Evolutionary conservation across 768 basidiomycete genomes (phyloP).

Genomic region (Tubosaeta sp.): DNA sequence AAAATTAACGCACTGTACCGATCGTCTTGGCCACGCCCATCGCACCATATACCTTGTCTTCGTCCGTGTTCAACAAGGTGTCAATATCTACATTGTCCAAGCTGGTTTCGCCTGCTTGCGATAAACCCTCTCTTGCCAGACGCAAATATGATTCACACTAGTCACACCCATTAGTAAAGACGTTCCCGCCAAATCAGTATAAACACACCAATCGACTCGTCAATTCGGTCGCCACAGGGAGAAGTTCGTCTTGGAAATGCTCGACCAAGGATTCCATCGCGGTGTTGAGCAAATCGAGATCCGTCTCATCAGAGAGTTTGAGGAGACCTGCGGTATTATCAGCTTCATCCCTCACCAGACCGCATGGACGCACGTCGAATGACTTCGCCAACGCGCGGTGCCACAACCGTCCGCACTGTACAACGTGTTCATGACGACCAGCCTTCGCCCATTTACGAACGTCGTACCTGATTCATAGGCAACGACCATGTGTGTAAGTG

Average conservation of each 20-base stretch:
- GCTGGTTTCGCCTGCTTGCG: constrained; percentile 46
- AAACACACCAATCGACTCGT: constrained; percentile 66
- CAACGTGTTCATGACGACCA: neutral
- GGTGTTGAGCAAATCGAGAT: constrained; percentile 77
- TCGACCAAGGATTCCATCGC: constrained; percentile 87
- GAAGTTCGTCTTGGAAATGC: constrained; percentile 75
- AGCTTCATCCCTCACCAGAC: neutral
- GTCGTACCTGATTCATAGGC: constrained; percentile 57
- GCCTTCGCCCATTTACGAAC: neutral
- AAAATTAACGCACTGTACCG: constrained; percentile 50
- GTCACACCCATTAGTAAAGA: neutral
- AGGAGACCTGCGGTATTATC: constrained; percentile 57
- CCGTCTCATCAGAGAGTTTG: constrained; percentile 87
- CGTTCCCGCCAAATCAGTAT: neutral
- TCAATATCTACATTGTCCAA: constrained; percentile 53
- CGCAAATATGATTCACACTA: constrained; percentile 84
- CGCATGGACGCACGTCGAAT: constrained; percentile 58
- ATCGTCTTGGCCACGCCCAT: constrained; percentile 89
- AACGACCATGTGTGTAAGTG: constrained; percentile 72
- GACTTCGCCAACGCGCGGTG: constrained; percentile 79
- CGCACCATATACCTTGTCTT: constrained; percentile 83
- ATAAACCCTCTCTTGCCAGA: constrained; percentile 63
- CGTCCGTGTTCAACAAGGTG: constrained; percentile 54
- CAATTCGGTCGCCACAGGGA: constrained; percentile 81
- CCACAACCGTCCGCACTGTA: constrained; percentile 63